Evolutionary conservation across 73 alveolate genomes (phyloP), one percentile per base, ranked within the genome.

Genomic region (Diophrys sp.): DNA sequence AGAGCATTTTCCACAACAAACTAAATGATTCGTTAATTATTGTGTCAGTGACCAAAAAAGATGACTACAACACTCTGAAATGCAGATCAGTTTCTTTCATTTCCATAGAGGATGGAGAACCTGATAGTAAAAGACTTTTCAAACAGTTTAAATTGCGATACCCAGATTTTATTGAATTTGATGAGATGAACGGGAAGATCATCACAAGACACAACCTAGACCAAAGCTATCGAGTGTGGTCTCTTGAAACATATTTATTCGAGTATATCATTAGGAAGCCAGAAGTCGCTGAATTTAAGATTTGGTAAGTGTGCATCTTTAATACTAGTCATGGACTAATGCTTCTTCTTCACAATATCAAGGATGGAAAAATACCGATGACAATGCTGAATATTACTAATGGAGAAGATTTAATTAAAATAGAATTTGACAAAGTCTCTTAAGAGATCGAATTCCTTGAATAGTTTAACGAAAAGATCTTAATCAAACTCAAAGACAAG

Each of bases 81-180:
- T 83, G 91, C 73, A 31, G 91, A 23, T 33, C 79, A 26, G 31
- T 68, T 2, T 2, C 2, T 1, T 2, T 68, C 75, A 24, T 24
- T 81, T 83, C 1, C 24, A 31, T 1, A 2, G 56, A 74, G 26
- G 67, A 53, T 14, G 2, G 28, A 27, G 1, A 29, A n/a, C 25
- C 71, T 53, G 30, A 2, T 0, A 68, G 56, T 11, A 31, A 68
- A 24, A 27, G 72, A 28, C 82, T 83, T 18, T 83, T 83, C 34
- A 75, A 32, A 23, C 74, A 72, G 23, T 83, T 83, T 31, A 44
- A 73, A 0, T 69, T 83, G 56, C 23, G 85, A 23, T 83, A 85
- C 86, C 91, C 91, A 1, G 91, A 83, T 75, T 83, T 83, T 71
- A 75, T 83, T 14, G 91, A 83, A 44, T 83, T 83, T 44, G 91